Evolutionary conservation across 2,329 filamentous ascomycete genomes (phyloP), one percentile per base, ranked within the genome.

Genomic region (Cryphonectria nitschkei): DNA sequence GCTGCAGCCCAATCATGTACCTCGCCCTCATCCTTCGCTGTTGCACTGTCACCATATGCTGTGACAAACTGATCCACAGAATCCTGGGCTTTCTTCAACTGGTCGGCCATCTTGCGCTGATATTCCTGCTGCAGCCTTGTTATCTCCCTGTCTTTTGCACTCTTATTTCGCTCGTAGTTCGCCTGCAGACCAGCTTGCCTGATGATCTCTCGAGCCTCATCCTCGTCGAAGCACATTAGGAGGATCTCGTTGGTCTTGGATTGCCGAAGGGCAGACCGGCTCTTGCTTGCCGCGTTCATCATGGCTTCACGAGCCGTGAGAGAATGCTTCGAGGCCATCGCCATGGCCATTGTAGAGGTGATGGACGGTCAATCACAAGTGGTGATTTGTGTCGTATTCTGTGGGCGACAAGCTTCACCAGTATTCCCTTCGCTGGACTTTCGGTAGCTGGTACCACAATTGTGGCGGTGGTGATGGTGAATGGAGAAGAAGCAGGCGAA

Each of bases 161-260:
- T 22, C 2, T 65, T 29, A 16, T 34, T 65, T 3, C 9, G 22
- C 63, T 50, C 29, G 43, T 52, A 65, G 16, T 50, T 19, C 1
- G 63, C 63, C n/a, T 50, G 41, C 8, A n/a, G 11, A 5, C 22
- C 1, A n/a, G 63, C 63, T 22, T 50, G 39, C 11, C 43, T 50
- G 63, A 34, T 11, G 3, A 65, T 32, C 3, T 50, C 41, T n/a
- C 34, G 26, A 5, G 63, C 43, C 26, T 52, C 13, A 16, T 52
- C 63, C 19, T 65, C 26, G 29, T 32, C n/a, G 63, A 65, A 52
- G 14, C 63, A 50, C 4, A 14, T 37, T 5, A 16, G 22, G 46
- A 65, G 63, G 26, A 65, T 34, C 11, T 41, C 29, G 63, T 65
- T 11, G 63, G 52, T 52, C 41, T 32, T 46, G 29, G 43, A 16